Base-by-base conservation (phyloP, 352 stramenopile species). In the Phytopythium oedochilum region DNA sequence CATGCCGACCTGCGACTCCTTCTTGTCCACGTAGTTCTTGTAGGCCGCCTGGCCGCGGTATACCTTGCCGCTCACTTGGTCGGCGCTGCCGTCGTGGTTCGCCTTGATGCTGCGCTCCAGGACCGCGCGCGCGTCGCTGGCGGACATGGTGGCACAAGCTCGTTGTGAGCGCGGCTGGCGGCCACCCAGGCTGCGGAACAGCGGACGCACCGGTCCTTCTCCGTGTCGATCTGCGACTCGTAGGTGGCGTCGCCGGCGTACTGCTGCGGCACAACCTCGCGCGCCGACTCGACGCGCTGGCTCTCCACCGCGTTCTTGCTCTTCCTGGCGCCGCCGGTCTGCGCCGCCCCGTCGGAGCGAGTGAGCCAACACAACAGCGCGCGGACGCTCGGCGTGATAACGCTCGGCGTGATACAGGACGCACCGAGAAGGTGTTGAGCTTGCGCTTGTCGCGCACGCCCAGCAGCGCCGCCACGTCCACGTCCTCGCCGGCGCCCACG, bases 11-110 rank as follows among this genome's bases (percentile, higher is more conserved):
- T 94, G 78, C 12, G 81, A 84, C 44, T 93, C 86, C 40, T 92
- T 92, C 66, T 96, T 96, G 20, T 76, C 71, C 15, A 92, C 79
- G 60, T 96, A 96, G 63, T 88, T 93, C 60, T 93, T 92, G 69
- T 96, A 96, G 20, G 63, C 78, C 15, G 83, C 71, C 49, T 92
- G 75, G n/a, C 86, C 86, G 43, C 74, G 77, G 66, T 96, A 96
- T 23, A 96, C 70, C 25, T 87, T 88, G 9, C 83, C 83, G 65
- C 81, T 93, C 35, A 82, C 64, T 17, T 66, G 53, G 10, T 88
- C 78, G 11, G 80, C 79, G 51, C 71, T 86, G n/a, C 79, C 81
- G 58, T 90, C 76, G 23, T 69, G 64, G 46, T 92, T 93, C 20
- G 65, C 60, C 35, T 89, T 70, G 25, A 93, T 88, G 52, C 82